Evolutionary conservation across 257 asterid genomes (phyloP).

Genomic region (Solanum gracilifrons): DNA sequence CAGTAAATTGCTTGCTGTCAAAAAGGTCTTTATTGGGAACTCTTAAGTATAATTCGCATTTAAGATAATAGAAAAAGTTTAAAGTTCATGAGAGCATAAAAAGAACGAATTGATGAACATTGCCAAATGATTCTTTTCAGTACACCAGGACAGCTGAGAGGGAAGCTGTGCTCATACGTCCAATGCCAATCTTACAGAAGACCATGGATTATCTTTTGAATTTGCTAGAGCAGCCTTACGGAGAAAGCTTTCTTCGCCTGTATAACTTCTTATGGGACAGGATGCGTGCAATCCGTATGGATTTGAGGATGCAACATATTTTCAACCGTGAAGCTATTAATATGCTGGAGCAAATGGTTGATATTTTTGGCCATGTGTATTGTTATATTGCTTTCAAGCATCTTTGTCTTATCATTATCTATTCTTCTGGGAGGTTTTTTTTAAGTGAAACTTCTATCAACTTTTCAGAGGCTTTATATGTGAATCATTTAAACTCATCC

Average conservation of each 20-base stretch:
- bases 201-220: conserved; percentile 77
- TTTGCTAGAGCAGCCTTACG: conserved; percentile 71
- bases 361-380: neutral
- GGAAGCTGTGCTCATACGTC: conserved; percentile 87
- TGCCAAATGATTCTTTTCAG: conserved; percentile 36
- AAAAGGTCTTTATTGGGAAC: conserved; percentile 44
- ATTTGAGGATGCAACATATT: conserved; percentile 98
- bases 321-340: conserved; percentile 66
- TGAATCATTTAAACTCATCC: neutral
- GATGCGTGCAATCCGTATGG: conserved; percentile 98
- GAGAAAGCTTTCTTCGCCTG: conserved; percentile 70
- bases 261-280: conserved; percentile 99
- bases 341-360: conserved; percentile 96
- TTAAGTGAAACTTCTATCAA: neutral
- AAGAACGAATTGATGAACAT: conserved; percentile 7
- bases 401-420: neutral
- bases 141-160: conserved; percentile 97
- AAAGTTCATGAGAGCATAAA: neutral
- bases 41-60: neutral
- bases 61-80: neutral
- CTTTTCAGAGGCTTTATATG: neutral
- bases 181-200: conserved; percentile 80
- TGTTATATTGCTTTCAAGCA: neutral
- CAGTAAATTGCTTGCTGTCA: conserved; percentile 70
- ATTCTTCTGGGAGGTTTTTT: neutral